Conservation (phyloP, 495 filamentous ascomycete genomes). For the Chlorociboria aeruginascens region DNA sequence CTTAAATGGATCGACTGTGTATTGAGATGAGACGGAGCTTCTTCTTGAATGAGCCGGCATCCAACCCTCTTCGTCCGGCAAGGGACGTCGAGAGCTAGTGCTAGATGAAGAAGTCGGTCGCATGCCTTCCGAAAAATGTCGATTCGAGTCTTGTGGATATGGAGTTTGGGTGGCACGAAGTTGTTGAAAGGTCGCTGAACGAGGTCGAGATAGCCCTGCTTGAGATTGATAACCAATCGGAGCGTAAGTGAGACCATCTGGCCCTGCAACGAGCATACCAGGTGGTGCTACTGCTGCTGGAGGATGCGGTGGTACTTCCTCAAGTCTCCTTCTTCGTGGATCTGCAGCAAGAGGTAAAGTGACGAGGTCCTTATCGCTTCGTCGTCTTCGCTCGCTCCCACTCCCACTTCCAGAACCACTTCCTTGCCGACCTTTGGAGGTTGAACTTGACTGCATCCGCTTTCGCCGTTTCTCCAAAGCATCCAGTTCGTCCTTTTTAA, state of each 20-base stretch:
- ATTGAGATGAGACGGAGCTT: constrained; percentile 12
- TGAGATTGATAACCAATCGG: constrained; percentile 17
- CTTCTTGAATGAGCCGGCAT: constrained; percentile 14
- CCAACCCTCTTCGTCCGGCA: constrained; percentile 20
- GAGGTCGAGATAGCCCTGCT: constrained; percentile 18
- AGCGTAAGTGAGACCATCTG: constrained; percentile 17
- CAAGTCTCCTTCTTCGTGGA: constrained; percentile 14
- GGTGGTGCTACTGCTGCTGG: constrained; percentile 7
- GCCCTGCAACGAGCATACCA: constrained; percentile 20
- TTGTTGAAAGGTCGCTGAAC: constrained; percentile 17
- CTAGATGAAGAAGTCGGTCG: constrained; percentile 19
- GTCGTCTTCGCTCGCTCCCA: constrained; percentile 14
- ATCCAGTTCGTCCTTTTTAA: constrained; percentile 62
- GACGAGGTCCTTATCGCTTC: constrained; percentile 9
- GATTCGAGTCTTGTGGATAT: neutral
- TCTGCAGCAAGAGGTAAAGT: constrained; percentile 14
- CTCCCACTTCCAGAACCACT: constrained; percentile 16
- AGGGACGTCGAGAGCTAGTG: constrained; percentile 12
- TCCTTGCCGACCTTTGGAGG: constrained; percentile 10
- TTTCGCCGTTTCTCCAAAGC: constrained; percentile 56
- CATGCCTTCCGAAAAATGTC: constrained; percentile 15
- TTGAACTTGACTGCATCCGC: constrained; percentile 38
- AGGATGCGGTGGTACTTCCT: constrained; percentile 8
- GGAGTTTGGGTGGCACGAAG: constrained; percentile 1
- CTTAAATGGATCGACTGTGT: constrained; percentile 16